These are phyloP conservation scores for Rhodotorula diobovata DNA, from an alignment of 768 basidiomycete genomes.

Conservation along the genomic window DNA sequence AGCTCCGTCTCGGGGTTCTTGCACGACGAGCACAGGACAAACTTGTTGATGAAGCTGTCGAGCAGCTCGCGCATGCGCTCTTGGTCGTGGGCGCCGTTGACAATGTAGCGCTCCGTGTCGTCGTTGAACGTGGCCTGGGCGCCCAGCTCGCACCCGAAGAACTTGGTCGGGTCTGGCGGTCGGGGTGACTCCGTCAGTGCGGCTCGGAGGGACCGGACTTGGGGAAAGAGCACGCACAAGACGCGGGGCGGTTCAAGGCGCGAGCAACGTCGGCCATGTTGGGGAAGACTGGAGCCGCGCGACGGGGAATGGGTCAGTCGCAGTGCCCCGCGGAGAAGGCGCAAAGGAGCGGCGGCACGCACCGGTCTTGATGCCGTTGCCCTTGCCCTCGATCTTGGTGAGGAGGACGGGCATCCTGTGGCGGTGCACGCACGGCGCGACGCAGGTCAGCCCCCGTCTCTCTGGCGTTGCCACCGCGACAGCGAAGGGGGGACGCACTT, in stretches of 20 bases:
- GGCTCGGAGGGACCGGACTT: neutral
- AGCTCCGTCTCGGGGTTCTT: constrained; percentile 99
- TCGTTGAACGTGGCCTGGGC: constrained; percentile 95
- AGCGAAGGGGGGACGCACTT: constrained; percentile 53
- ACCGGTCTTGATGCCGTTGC: constrained; percentile 94
- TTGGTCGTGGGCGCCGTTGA: constrained; percentile 93
- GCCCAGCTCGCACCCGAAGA: constrained; percentile 97
- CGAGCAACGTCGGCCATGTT: constrained; percentile 98
- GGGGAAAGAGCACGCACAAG: constrained; percentile 50
- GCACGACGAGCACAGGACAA: constrained; percentile 93
- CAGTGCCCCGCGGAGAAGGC: neutral
- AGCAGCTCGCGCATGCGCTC: constrained; percentile 88
- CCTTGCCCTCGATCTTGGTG: constrained; percentile 97
- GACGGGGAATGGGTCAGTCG: neutral
- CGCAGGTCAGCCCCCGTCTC: neutral
- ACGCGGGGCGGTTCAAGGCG: constrained; percentile 86
- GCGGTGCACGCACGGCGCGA: too few relatives aligned
- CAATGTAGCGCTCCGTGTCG: constrained; percentile 95
- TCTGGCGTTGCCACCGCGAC: too few relatives aligned
- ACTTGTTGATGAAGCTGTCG: constrained; percentile 96
- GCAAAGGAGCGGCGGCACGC: too few relatives aligned
- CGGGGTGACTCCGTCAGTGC: neutral
- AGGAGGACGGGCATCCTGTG: constrained; percentile 87
- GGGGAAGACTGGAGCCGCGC: constrained; percentile 65
- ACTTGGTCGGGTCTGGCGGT: constrained; percentile 84